These are phyloP conservation scores for Gossypium arboreum DNA, from an alignment of 345 rosid genomes.

Conservation along the genomic window DNA sequence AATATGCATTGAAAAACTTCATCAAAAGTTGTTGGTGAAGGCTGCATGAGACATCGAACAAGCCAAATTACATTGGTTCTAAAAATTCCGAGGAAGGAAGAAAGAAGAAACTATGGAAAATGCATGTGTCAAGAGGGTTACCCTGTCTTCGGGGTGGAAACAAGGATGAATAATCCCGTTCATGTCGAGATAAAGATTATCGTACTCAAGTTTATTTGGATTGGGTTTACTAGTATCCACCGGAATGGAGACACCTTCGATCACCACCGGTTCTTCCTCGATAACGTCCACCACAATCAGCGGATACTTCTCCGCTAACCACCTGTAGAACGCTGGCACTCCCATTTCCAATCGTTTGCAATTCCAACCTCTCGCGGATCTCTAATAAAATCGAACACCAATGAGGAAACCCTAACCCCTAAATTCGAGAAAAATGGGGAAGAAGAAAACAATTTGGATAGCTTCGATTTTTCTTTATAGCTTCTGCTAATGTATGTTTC, in stretches of 20 bases:
- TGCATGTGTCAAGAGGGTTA: constrained; percentile 5
- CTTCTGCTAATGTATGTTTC: not conserved
- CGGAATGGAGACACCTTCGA: constrained; percentile 62
- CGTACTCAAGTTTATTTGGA: constrained; percentile 79
- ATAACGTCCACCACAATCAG: constrained; percentile 64
- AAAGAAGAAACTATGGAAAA: not conserved
- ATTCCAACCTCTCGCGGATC: constrained; percentile 12
- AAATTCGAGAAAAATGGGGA: not conserved
- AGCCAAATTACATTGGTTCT: not conserved
- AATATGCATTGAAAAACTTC: constrained; percentile 88
- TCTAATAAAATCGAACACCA: not conserved
- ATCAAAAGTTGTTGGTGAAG: constrained; percentile 65
- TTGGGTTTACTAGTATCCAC: constrained; percentile 80
- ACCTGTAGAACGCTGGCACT: constrained; percentile 91
- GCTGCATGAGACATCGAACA: constrained; percentile 41
- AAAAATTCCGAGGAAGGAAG: not conserved
- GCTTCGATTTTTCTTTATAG: not conserved
- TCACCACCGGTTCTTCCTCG: constrained; percentile 84
- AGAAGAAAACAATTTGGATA: too few relatives aligned
- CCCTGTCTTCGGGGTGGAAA: constrained; percentile 95
- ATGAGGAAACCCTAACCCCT: constrained; percentile 22
- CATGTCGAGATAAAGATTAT: constrained; percentile 96
- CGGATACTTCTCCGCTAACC: constrained; percentile 94
- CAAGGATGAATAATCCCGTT: constrained; percentile 98
- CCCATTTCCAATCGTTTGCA: constrained; percentile 49